Base-by-base conservation (phyloP, 1,284 basidiomycete species). In the Pseudozyma thailandica region DNA sequence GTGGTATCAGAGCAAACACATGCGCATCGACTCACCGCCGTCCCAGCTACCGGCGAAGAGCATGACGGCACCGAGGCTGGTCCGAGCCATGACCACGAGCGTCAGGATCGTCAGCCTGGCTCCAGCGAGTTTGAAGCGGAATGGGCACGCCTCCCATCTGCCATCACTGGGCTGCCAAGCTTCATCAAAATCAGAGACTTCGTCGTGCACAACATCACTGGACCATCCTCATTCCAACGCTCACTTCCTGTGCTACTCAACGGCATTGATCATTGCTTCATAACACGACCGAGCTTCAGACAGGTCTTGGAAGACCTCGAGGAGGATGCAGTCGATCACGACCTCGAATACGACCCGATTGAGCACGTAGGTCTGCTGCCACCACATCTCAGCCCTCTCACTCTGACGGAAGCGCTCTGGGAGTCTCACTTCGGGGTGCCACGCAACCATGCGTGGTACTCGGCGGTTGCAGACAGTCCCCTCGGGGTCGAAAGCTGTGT, bases 241-340 rank as follows among this genome's bases (percentile, higher is more conserved):
- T 59, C 59, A 0, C 20, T 62, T 20, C 25, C 37, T 7, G 55
- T 62, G 0, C 26, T 62, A 5, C 20, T 30, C 12, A 69, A 69
- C 30, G 65, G 65, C 13, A 50, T 69, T 33, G 65, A 69, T n/a
- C 42, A 58, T 18, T 54, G 45, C 45, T 69, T 49, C 39, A 15
- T 53, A 15, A 31, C 58, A 9, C 65, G 65, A 8, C 65, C 65
- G 9, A 27, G 54, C 2, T 58, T 58, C 16, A 45, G 39, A 38
- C 43, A 61, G 28, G n/a, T 69, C 3, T 26, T 69, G 15, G n/a
- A 45, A 28, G 59, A 69, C 10, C 33, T 69, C 20, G 44, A 54
- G 31, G 26, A 20, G 9, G 52, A 55, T 16, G n/a, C n/a, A n/a
- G n/a, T n/a, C n/a, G 12, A 12, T 20, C 35, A 50, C 4, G 44